A percentile compares a stretch with the other conserved stretches of the same genome.
Evolutionary conservation across 345 rosid genomes (phyloP).

Genomic region (Orychophragmus violaceus): DNA sequence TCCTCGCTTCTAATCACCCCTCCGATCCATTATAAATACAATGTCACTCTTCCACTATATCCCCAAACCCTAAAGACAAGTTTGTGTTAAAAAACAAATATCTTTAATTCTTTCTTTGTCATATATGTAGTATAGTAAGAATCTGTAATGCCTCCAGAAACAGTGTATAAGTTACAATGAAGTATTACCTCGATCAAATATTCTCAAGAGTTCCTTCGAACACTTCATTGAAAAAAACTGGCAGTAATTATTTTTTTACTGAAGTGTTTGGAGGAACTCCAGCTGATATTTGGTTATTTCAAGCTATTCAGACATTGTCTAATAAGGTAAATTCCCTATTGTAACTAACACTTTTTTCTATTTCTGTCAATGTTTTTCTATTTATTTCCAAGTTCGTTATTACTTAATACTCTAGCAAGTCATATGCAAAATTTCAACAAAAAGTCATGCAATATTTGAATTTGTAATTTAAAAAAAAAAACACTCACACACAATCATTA

Average conservation of each 20-base stretch:
- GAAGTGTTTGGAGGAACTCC: constrained; percentile 29
- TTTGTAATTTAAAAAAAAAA: neutral
- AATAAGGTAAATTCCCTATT: neutral
- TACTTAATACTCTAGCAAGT: neutral
- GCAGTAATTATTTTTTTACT: neutral
- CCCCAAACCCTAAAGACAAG: neutral
- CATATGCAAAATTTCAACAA: neutral
- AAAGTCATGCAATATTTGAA: neutral
- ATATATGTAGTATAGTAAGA: neutral
- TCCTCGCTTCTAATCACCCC: neutral
- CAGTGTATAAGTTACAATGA: neutral
- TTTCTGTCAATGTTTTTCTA: neutral
- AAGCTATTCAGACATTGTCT: neutral
- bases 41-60: neutral
- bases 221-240: constrained; percentile 13
- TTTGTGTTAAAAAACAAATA: neutral
- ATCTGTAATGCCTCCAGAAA: neutral
- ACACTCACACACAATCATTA: neutral
- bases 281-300: neutral
- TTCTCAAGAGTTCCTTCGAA: constrained; percentile 15
- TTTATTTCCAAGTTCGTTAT: neutral
- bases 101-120: neutral
- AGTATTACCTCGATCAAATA: neutral
- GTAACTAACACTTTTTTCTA: neutral
- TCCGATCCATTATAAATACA: constrained; percentile 1